A percentile compares a stretch with the other conserved stretches of the same genome.
These are phyloP conservation scores for Colletotrichum sp. DNA, from an alignment of 2,329 filamentous ascomycete genomes.

Conservation along the genomic window DNA sequence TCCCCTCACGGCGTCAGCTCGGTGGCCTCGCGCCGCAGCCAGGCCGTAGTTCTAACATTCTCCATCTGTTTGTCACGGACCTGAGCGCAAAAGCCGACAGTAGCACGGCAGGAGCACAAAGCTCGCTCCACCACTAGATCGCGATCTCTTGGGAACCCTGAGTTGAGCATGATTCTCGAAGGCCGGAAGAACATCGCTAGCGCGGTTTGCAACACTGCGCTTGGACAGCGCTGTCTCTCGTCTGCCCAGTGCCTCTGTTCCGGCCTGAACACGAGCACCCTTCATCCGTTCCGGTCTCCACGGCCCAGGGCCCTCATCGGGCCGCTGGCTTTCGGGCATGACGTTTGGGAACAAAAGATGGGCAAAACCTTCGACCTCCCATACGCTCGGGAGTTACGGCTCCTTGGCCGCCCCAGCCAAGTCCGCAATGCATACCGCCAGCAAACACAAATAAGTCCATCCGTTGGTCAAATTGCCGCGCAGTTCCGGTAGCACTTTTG, in stretches of 20 bases:
- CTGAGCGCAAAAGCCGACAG: background rate
- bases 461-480: background rate
- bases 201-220: background rate
- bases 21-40: background rate
- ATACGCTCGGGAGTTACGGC: background rate
- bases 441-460: conserved; percentile 2
- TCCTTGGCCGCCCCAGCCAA: background rate
- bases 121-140: background rate
- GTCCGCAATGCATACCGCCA: background rate
- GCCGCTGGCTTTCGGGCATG: conserved; percentile 2
- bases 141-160: background rate
- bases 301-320: background rate
- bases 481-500: conserved; percentile 4
- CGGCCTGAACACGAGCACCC: background rate
- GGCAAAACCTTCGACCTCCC: background rate
- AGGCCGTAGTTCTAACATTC: background rate
- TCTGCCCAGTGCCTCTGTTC: background rate
- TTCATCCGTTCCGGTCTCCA: background rate
- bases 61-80: background rate
- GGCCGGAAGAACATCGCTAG: background rate
- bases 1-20: background rate
- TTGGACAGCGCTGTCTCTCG: background rate
- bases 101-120: background rate
- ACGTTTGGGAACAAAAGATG: background rate
- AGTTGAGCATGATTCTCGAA: conserved; percentile 16